Conservation (phyloP, 768 basidiomycete genomes). For the Suillus ampliporus region DNA sequence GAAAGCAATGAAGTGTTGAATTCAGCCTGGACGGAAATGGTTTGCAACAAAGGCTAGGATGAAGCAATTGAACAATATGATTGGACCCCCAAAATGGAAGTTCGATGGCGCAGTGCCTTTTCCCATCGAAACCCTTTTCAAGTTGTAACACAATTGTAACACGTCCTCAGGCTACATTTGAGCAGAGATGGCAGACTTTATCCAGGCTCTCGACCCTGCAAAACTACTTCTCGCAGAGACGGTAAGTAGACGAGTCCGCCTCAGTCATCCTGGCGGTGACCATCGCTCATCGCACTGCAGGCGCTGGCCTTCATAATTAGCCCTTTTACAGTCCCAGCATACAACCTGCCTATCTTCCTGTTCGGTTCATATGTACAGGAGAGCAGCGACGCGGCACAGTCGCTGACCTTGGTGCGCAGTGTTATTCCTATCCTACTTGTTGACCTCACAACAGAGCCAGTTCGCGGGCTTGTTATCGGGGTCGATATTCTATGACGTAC, state of each 20-base stretch:
- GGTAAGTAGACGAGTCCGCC: conserved; percentile 43
- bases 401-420: conserved; percentile 62
- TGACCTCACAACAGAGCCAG: conserved; percentile 41
- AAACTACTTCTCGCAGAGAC: conserved; percentile 70
- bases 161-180: not conserved
- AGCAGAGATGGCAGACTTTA: conserved; percentile 59
- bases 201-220: conserved; percentile 73
- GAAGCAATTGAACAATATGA: not conserved
- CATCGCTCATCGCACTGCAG: conserved; percentile 39
- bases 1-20: not conserved
- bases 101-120: not conserved
- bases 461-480: conserved; percentile 66
- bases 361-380: conserved; percentile 81
- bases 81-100: not conserved
- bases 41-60: not conserved
- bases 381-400: conserved; percentile 63
- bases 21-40: not conserved
- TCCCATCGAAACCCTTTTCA: not conserved
- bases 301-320: conserved; percentile 62
- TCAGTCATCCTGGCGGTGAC: not conserved
- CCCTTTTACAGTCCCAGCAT: conserved; percentile 63
- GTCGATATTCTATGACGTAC: conserved; percentile 70
- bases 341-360: conserved; percentile 85
- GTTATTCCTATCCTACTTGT: not conserved
- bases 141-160: too few species aligned